Conservation (phyloP, 371 early-diverging fungal species). For the Funneliformis caledonium region DNA sequence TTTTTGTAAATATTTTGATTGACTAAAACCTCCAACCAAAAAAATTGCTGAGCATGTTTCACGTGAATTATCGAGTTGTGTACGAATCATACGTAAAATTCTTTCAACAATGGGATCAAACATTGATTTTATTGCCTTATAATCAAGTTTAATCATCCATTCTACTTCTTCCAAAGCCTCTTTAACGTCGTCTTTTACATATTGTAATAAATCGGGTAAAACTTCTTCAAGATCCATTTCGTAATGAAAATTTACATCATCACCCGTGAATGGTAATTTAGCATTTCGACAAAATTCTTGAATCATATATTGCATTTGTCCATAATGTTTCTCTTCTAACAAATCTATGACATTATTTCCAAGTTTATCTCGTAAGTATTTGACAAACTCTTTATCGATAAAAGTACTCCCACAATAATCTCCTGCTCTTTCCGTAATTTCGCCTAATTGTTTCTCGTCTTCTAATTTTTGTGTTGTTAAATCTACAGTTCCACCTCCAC, state of each 20-base stretch:
- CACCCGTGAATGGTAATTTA: conserved; percentile 13
- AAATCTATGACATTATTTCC: not conserved
- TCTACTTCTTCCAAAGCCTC: not conserved
- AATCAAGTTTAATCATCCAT: conserved; percentile 24
- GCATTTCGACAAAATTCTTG: not conserved
- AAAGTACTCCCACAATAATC: conserved; percentile 24
- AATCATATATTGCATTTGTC: not conserved
- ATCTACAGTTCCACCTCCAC: conserved; percentile 32
- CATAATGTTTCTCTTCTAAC: not conserved
- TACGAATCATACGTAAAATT: conserved; percentile 59
- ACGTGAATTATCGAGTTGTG: conserved; percentile 43
- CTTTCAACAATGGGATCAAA: conserved; percentile 67
- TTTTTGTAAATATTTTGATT: conserved; percentile 53
- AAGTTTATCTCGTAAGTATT: not conserved
- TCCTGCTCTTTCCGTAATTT: conserved; percentile 18
- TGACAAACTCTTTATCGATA: not conserved
- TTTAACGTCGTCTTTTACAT: not conserved
- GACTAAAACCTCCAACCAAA: conserved; percentile 49
- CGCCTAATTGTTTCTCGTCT: not conserved
- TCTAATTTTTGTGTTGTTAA: not conserved
- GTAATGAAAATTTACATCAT: not conserved
- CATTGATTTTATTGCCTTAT: conserved; percentile 38
- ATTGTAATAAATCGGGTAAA: not conserved
- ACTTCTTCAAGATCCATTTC: conserved; percentile 9
- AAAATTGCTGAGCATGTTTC: conserved; percentile 51